These are phyloP conservation scores for Plasmodium knowlesi DNA, from an alignment of 169 alveolate genomes.

Conservation along the genomic window DNA sequence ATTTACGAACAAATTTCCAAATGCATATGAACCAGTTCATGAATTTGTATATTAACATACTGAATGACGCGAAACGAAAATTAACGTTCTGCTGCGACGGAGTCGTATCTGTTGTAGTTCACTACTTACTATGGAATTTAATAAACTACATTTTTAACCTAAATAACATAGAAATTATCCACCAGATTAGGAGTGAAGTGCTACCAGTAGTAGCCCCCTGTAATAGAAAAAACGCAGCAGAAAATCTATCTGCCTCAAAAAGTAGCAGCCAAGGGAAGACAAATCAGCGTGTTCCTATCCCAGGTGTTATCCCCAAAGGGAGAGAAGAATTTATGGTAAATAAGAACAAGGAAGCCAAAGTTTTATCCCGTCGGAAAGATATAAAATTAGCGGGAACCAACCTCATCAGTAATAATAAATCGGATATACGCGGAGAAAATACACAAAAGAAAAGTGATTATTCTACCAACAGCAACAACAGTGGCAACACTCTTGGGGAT, in stretches of 20 bases:
- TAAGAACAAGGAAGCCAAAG: not conserved
- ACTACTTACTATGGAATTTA: conserved; percentile 68
- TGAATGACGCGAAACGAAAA: conserved; percentile 57
- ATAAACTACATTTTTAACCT: conserved; percentile 61
- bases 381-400: not conserved
- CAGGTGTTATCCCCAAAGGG: not conserved
- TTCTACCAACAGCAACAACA: not conserved
- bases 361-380: not conserved
- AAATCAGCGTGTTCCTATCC: not conserved
- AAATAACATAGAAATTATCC: conserved; percentile 64
- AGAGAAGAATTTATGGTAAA: not conserved
- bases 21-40: conserved; percentile 36
- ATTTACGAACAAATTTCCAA: not conserved
- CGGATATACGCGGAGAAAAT: not conserved
- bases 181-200: conserved; percentile 25
- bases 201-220: conserved; percentile 4
- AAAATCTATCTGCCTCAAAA: not conserved
- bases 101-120: conserved; percentile 44
- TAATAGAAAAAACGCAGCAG: not conserved
- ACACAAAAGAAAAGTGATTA: not conserved
- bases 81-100: conserved; percentile 70
- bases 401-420: conserved; percentile 5
- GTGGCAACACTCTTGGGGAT: not conserved
- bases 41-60: conserved; percentile 52
- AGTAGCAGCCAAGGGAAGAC: not conserved